Evolutionary conservation across 1,139 yeast species (phyloP), one percentile per base, ranked within the genome.

Genomic region (Sugiyamaella pinicola): DNA sequence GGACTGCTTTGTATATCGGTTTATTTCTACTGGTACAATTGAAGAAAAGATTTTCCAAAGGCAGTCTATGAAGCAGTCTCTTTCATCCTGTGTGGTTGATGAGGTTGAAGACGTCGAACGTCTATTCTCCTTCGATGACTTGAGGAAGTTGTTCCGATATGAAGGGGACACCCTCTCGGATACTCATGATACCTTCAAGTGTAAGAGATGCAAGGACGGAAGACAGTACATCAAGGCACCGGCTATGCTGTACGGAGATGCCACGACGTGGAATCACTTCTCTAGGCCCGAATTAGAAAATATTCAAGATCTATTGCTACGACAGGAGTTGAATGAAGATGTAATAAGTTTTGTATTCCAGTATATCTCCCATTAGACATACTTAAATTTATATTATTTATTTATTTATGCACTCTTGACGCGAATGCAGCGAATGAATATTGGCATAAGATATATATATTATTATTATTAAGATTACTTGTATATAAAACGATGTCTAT

Each of bases 11-110:
- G 95, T 93, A 50, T 93, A 93, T 68, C 77, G 99, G 61, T 90
- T 93, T 61, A 91, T 93, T 55, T 81, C 95, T 10, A 91, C 98
- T 0, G 99, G 99, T 19, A 84, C 97, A 0, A 93, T 93, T 52
- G 99, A 93, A 66, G 99, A 93, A 64, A 93, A 93, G 71, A 93
- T 93, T 28, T 89, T 87, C 71, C 99, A 93, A 71, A 78, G 99
- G 55, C 99, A 93, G 68, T 84, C 95, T n/a, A 93, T 95, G 88
- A 93, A 93, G 65, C 79, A 93, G 72, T 87, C 95, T 52, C 74
- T 93, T 47, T 87, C 96, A 13, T 88, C 98, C 4, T 90, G 97
- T 71, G 99, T 93, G 31, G 99, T 93, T 38, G 99, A 93, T 72
- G 96, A 93, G 55, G 90, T 87, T 59, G 96, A 88, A 62, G 97